Base-by-base conservation (phyloP, 805 yeast genomes). In the Pichia paraexigua region DNA sequence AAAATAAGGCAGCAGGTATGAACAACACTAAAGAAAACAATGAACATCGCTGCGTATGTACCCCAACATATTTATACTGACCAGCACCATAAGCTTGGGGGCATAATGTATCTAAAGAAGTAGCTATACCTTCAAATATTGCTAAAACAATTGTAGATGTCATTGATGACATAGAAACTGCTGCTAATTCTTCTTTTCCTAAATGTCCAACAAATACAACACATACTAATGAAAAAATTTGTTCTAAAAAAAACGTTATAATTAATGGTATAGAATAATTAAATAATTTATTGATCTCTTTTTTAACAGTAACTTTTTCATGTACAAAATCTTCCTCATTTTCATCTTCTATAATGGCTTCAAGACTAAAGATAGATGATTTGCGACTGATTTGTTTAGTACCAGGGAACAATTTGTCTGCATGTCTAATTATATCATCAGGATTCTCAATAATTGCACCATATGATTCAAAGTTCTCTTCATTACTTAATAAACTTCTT, bases 71-170 rank as follows among this genome's bases (percentile, higher is more conserved):
- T 54, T 72, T 71, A 60, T 70, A 77, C 55, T 83, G 83, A 46
- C 77, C 77, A 24, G 87, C 78, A 25, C 94, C 92, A 62, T 74
- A 85, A 0, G 91, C 85, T 66, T 86, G 92, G 2, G 91, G 85
- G 63, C 94, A 86, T 30, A 86, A 69, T 0, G 94, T 86, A 60
- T 85, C 92, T 49, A 86, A 71, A 53, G 89, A 77, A 0, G 92
- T 85, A 18, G 89, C 75, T 1, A 85, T 78, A 17, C 92, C 94
- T 64, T 84, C 89, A 59, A 85, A 81, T 1, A 85, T 75, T 25
- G 90, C 88, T 55, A 83, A 75, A 1, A 84, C 76, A 42, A 86
- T 84, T 53, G 85, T 84, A 2, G 89, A 87, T 2, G 91, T 83
- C 91, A 85, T 85, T 20, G 88, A 78, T 9, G 87, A 83, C 59